Evolutionary conservation across 495 filamentous ascomycete species (phyloP).

Genomic region (Talaromyces liani): DNA sequence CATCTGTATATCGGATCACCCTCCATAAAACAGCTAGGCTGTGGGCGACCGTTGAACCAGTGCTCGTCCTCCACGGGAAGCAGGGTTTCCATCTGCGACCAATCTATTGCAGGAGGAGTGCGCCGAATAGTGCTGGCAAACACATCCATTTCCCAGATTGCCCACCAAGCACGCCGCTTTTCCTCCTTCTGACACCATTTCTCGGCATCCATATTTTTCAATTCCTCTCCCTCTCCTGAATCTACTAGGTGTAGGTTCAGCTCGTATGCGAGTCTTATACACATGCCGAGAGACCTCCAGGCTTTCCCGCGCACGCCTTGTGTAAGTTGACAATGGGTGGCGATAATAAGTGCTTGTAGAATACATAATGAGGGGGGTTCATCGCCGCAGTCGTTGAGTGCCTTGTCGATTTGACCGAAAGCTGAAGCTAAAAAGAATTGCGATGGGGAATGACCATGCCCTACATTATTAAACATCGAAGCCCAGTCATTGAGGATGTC

Average conservation of each 20-base stretch:
- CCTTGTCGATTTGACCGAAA: not conserved
- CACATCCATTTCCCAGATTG: conserved; percentile 33
- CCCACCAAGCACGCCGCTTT: conserved; percentile 27
- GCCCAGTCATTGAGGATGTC: not conserved
- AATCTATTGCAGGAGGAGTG: conserved; percentile 23
- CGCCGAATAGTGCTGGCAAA: conserved; percentile 27
- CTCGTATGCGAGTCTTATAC: conserved; percentile 11
- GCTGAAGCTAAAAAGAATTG: not conserved
- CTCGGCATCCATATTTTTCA: not conserved
- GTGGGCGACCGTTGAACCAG: conserved; percentile 20
- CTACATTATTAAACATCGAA: not conserved
- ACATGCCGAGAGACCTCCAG: not conserved
- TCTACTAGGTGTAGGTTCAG: conserved; percentile 9
- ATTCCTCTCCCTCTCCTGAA: not conserved
- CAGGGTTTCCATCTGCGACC: conserved; percentile 10
- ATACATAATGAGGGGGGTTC: not conserved
- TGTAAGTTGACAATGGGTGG: not conserved
- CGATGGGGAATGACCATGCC: not conserved
- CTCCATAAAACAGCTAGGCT: conserved; percentile 21
- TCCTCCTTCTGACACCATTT: not conserved
- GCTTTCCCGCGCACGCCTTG: not conserved
- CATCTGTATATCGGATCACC: conserved; percentile 16
- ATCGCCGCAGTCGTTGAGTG: not conserved
- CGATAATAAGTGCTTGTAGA: conserved; percentile 1
- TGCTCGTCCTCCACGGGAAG: conserved; percentile 15